Evolutionary conservation across 768 basidiomycete species (phyloP).

Genomic region (Podaxis sp.): DNA sequence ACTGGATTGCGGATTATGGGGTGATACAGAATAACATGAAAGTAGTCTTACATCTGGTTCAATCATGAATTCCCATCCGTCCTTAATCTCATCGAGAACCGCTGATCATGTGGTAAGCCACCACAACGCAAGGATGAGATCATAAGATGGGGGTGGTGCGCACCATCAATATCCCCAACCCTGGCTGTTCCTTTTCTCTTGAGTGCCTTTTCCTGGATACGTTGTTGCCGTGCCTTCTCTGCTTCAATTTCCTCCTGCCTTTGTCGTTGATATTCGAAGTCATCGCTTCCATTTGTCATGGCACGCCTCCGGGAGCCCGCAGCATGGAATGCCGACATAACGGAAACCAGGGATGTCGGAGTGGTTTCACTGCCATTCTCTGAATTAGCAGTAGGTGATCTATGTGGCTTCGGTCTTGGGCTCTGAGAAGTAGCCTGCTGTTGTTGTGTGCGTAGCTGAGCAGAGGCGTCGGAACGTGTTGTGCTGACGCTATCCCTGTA

Average conservation of each 20-base stretch:
- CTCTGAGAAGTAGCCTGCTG: conserved; percentile 17
- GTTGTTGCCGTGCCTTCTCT: conserved; percentile 65
- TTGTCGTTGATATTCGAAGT: conserved; percentile 56
- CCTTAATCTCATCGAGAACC: conserved; percentile 80
- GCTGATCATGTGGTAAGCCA: conserved; percentile 40
- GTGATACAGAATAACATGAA: conserved; percentile 14
- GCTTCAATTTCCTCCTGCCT: conserved; percentile 60
- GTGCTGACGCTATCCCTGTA: conserved; percentile 55
- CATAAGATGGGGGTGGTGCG: conserved; percentile 24
- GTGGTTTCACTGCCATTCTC: conserved; percentile 37
- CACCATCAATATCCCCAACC: conserved; percentile 85
- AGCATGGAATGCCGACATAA: conserved; percentile 70
- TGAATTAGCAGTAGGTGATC: conserved; percentile 32
- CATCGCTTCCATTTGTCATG: conserved; percentile 51
- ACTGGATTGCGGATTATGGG: conserved; percentile 43
- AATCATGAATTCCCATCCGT: conserved; percentile 88
- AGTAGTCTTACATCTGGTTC: conserved; percentile 66
- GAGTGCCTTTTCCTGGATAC: conserved; percentile 68
- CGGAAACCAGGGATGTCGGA: conserved; percentile 51
- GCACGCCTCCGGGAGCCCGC: conserved; percentile 59
- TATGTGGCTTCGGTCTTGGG: conserved; percentile 20
- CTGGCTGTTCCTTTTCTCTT: conserved; percentile 52
- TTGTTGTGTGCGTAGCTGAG: conserved; percentile 16
- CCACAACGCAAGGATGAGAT: conserved; percentile 5
- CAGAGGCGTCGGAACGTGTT: conserved; percentile 44